These are phyloP conservation scores for Elsinoe arachidis DNA, from an alignment of 2,329 filamentous ascomycete genomes.

Conservation along the genomic window DNA sequence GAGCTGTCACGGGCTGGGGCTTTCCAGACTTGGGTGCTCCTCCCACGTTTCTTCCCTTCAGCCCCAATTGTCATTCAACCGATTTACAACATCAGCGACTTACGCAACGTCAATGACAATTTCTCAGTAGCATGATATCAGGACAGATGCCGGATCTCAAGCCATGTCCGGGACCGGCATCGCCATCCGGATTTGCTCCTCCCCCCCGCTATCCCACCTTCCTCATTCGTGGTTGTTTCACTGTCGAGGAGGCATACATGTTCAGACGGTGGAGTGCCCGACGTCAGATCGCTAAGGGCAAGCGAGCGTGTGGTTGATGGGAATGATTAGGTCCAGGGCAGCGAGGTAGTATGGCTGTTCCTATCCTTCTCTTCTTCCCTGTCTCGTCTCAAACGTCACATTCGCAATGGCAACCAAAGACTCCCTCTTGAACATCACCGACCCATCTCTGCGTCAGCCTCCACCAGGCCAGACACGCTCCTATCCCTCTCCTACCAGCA, in stretches of 20 bases:
- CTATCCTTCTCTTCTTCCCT: neutral
- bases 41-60: neutral
- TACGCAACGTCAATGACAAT: neutral
- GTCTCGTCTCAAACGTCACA: neutral
- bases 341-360: neutral
- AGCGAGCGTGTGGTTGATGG: neutral
- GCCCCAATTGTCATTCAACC: neutral
- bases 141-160: neutral
- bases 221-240: slow-evolving; percentile 8
- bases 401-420: neutral
- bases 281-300: neutral
- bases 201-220: slow-evolving; percentile 10
- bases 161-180: neutral
- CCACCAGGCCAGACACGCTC: slow-evolving; percentile 21
- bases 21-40: neutral
- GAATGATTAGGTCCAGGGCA: neutral
- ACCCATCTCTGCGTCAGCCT: slow-evolving; percentile 3
- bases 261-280: neutral
- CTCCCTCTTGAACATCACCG: slow-evolving; percentile 4
- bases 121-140: neutral
- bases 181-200: slow-evolving; percentile 1
- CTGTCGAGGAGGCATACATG: neutral
- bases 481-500: slow-evolving; percentile 21
- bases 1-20: neutral
- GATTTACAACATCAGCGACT: neutral